Conservation (phyloP, 1,139 yeast genomes). For the Casaregolazyma suthepensis region DNA sequence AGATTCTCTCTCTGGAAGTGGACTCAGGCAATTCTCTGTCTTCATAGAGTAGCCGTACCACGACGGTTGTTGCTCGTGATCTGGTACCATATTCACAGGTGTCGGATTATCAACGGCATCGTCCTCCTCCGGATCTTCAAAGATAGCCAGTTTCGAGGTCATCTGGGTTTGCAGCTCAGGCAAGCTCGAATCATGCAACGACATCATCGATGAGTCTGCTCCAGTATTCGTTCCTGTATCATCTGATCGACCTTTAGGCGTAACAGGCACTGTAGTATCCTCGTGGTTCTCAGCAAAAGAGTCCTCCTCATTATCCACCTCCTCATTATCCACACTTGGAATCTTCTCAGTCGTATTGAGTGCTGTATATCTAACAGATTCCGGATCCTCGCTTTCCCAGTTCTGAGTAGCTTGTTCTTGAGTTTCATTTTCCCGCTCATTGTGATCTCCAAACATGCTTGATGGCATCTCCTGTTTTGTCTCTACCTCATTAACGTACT, state of each 20-base stretch:
- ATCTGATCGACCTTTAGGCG: background rate
- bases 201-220: background rate
- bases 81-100: background rate
- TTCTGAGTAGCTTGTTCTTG: background rate
- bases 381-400: background rate
- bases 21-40: constrained; percentile 20
- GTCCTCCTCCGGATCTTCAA: constrained; percentile 14
- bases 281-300: background rate
- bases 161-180: constrained; percentile 7
- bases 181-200: background rate
- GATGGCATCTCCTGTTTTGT: background rate
- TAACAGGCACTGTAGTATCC: background rate
- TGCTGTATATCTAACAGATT: background rate
- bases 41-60: constrained; percentile 20
- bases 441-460: background rate
- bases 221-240: background rate
- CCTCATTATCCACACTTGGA: background rate
- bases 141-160: constrained; percentile 13
- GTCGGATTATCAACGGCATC: constrained; percentile 3
- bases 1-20: constrained; percentile 20
- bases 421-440: background rate
- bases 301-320: background rate
- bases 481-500: background rate
- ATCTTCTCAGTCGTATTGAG: background rate
- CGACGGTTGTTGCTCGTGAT: background rate